Evolutionary conservation across 2,329 filamentous ascomycete genomes (phyloP), one percentile per base, ranked within the genome.

Genomic region (Juglanconis sp.): DNA sequence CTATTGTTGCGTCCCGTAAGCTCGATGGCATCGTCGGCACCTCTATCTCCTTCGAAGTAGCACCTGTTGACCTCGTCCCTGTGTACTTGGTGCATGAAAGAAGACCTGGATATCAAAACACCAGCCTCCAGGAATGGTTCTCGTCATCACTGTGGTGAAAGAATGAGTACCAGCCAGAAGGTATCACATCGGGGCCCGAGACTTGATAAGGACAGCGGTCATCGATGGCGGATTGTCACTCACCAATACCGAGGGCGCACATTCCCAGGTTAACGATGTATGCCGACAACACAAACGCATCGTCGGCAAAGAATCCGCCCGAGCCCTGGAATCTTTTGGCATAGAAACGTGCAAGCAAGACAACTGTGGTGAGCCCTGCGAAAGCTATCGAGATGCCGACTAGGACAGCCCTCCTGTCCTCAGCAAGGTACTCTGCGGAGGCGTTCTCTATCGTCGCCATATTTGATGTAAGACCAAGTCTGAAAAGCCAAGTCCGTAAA

Each of bases 61-160:
- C 38, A 7, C 35, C 36, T 3, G 30, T 35, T 5, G 59, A 52
- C 0, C 44, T 30, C 13, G 46, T 51, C 10, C 10, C 35, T 5
- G 50, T 42, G 35, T 34, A 24, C 38, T 55, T 55, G 38, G 65
- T 30, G 61, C 65, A 40, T 69, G 67, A 38, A 68, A 73, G 55
- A 71, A 72, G 2, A 42, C 35, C 40, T 68, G 66, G 13, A 66
- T 58, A 32, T 70, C 57, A 53, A 71, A 67, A 69, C 77, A 80
- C 34, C 68, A 70, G 34, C 76, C 73, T 3, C 68, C 68, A 30
- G 71, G 72, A 56, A 78, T 67, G 50, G 77, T 70, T 8, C 72
- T 68, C n/a, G n/a, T n/a, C n/a, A n/a, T n/a, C n/a, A 66, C 70
- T 68, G 40, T 38, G 7, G 3, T n/a, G 48, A 34, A 53, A 46